phyloP scores from a whole-genome alignment of 2,329 filamentous ascomycete genomes.

The Talaromyces funiculosus region DNA sequence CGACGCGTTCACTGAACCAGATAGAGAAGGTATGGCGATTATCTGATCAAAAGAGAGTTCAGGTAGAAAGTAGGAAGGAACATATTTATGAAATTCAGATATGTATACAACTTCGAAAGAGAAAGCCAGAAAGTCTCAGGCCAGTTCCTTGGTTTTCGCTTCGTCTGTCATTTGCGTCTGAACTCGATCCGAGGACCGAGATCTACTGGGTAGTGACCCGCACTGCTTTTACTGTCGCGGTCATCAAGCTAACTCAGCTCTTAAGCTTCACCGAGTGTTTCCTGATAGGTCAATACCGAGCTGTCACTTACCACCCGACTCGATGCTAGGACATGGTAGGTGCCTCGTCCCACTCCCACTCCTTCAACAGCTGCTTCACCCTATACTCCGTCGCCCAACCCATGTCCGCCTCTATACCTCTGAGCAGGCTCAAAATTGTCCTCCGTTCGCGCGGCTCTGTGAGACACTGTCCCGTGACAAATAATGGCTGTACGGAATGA shows the following conservation, averaged over 20 bases:
- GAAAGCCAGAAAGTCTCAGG: not conserved
- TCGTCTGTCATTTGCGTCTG: not conserved
- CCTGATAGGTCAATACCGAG: not conserved
- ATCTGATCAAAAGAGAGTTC: not conserved
- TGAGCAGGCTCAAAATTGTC: conserved; percentile 51
- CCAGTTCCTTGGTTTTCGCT: not conserved
- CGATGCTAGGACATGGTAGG: not conserved
- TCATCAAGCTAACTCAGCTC: not conserved
- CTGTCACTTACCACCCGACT: not conserved
- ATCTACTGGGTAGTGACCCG: not conserved
- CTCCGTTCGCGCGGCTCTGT: conserved; percentile 50
- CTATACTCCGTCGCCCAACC: conserved; percentile 61
- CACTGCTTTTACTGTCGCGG: not conserved
- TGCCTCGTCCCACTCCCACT: conserved; percentile 30
- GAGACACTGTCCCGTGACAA: conserved; percentile 58
- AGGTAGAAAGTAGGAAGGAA: not conserved
- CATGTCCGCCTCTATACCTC: conserved; percentile 57
- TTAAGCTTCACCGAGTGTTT: not conserved
- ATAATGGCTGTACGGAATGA: conserved; percentile 57
- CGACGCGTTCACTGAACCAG: not conserved
- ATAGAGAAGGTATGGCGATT: not conserved
- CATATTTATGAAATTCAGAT: not conserved
- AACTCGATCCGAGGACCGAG: not conserved
- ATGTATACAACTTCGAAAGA: not conserved
- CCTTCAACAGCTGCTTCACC: conserved; percentile 46